Evolutionary conservation across 441 rosid genomes (phyloP).

Genomic region (Corymbia calophylla): DNA sequence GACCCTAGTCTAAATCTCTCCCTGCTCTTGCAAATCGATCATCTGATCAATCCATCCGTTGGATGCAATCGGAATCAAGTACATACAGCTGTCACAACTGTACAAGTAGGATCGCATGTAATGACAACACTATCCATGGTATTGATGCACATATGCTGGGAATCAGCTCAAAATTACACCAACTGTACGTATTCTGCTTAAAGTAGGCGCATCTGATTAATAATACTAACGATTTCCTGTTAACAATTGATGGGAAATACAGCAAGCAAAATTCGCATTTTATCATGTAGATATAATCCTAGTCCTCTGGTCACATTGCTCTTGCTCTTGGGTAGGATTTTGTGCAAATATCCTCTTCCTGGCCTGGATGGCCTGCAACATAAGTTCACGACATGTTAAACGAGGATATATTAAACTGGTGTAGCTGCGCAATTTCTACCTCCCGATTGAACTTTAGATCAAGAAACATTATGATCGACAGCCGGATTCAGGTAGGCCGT

Average conservation of each 20-base stretch:
- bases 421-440: not conserved
- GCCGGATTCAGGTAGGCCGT: not conserved
- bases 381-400: not conserved
- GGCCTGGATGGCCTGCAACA: not conserved
- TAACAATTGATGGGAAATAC: not conserved
- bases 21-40: not conserved
- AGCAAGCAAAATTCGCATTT: not conserved
- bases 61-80: not conserved
- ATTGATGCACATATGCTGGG: not conserved
- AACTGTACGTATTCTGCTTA: not conserved
- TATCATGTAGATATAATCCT: not conserved
- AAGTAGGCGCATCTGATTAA: not conserved
- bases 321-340: not conserved
- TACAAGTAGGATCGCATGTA: not conserved
- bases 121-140: not conserved
- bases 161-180: not conserved
- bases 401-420: not conserved
- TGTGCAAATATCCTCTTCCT: not conserved
- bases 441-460: not conserved
- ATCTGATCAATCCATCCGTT: not conserved
- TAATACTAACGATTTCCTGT: not conserved
- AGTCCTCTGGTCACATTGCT: not conserved
- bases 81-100: not conserved
- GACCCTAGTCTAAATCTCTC: not conserved
- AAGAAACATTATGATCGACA: not conserved